A percentile compares a stretch with the other conserved stretches of the same genome.
Evolutionary conservation across 2,329 filamentous ascomycete species (phyloP).

Genomic region (Talaromyces marneffei): DNA sequence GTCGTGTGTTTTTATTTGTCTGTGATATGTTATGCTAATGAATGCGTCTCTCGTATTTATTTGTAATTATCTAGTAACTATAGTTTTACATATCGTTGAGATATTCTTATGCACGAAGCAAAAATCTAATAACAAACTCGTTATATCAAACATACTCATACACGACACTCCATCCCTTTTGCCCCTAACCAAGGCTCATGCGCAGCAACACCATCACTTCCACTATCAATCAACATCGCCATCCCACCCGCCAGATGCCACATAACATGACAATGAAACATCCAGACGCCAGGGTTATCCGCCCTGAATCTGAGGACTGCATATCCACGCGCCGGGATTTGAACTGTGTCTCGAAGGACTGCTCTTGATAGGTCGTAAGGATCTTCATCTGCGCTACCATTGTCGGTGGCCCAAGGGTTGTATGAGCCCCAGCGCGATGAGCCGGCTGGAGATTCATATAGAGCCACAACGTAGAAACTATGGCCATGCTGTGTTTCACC

Average conservation of each 20-base stretch:
- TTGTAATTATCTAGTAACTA: background rate
- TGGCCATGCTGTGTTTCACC: conserved; percentile 64
- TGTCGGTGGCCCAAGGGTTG: conserved; percentile 18
- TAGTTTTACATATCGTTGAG: background rate
- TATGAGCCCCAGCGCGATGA: conserved; percentile 23
- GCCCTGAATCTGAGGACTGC: conserved; percentile 52
- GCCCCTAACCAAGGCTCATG: conserved; percentile 8
- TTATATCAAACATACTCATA: background rate
- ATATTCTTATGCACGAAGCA: background rate
- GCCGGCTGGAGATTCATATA: conserved; percentile 15
- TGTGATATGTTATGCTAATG: background rate
- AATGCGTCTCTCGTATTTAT: background rate
- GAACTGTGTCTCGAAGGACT: conserved; percentile 50
- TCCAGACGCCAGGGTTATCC: conserved; percentile 49
- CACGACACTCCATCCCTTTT: conserved; percentile 2
- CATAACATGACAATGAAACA: conserved; percentile 49
- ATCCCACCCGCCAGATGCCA: conserved; percentile 47
- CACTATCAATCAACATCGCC: conserved; percentile 37
- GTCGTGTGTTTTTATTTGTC: background rate
- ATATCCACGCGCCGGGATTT: conserved; percentile 51
- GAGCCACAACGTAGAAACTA: conserved; percentile 56
- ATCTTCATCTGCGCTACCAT: conserved; percentile 15
- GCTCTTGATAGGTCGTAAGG: conserved; percentile 25
- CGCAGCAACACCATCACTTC: conserved; percentile 15
- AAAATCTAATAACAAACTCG: background rate